These are phyloP conservation scores for Xylaria sp. DNA, from an alignment of 2,329 filamentous ascomycete genomes.

Conservation along the genomic window DNA sequence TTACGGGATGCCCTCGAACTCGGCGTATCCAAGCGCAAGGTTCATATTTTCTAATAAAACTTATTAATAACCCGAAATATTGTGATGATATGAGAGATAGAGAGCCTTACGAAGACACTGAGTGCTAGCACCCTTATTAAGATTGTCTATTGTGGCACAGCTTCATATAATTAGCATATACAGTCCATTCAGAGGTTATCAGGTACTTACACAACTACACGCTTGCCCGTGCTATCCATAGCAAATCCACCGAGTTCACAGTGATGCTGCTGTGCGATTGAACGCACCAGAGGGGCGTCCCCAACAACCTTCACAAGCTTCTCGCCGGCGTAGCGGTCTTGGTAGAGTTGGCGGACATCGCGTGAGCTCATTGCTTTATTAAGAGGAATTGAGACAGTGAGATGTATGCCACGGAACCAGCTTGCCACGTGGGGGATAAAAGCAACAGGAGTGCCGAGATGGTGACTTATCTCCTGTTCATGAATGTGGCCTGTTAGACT, in stretches of 20 bases:
- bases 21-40: slow-evolving; percentile 59
- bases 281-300: slow-evolving; percentile 83
- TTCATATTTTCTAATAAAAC: slow-evolving; percentile 44
- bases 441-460: slow-evolving; percentile 75
- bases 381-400: slow-evolving; percentile 89
- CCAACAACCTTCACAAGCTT: slow-evolving; percentile 92
- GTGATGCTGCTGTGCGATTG: slow-evolving; percentile 82
- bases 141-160: slow-evolving; percentile 90
- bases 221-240: slow-evolving; percentile 86
- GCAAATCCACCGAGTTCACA: slow-evolving; percentile 95
- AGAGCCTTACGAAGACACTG: slow-evolving; percentile 85
- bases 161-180: slow-evolving; percentile 4
- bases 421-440: slow-evolving; percentile 76
- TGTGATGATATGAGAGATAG: neutral
- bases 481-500: slow-evolving; percentile 93
- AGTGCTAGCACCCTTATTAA: slow-evolving; percentile 90
- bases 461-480: slow-evolving; percentile 84
- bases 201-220: slow-evolving; percentile 72
- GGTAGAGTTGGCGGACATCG: slow-evolving; percentile 92
- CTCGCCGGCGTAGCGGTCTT: slow-evolving; percentile 94
- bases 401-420: slow-evolving; percentile 96
- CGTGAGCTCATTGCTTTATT: slow-evolving; percentile 86
- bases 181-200: neutral
- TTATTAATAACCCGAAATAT: slow-evolving; percentile 45
- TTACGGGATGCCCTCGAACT: slow-evolving; percentile 48